A percentile compares a stretch with the other conserved stretches of the same genome.
Evolutionary conservation across 192 early-diverging fungal species (phyloP).

Genomic region (Pilobolus umbonatus): DNA sequence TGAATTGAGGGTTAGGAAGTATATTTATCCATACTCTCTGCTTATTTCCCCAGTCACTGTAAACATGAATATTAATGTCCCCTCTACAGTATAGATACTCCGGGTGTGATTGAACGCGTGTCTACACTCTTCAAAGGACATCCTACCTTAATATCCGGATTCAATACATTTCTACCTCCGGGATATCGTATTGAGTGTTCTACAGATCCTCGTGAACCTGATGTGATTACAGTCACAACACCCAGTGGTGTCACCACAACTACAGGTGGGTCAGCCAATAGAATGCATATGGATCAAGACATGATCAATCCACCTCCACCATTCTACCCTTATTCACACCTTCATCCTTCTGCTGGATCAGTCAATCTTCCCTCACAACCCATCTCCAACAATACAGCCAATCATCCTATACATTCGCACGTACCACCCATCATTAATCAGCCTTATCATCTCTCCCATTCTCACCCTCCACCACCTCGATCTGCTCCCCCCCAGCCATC

Average conservation of each 20-base stretch:
- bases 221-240: slow-evolving; percentile 82
- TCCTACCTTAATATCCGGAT: slow-evolving; percentile 88
- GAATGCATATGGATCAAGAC: background rate
- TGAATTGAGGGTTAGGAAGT: background rate
- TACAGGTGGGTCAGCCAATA: slow-evolving; percentile 29
- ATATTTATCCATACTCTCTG: background rate
- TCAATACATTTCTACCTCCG: slow-evolving; percentile 99
- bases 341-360: slow-evolving; percentile 1
- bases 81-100: slow-evolving; percentile 86
- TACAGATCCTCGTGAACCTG: slow-evolving; percentile 67
- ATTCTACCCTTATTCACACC: slow-evolving; percentile 3
- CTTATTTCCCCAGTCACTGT: too few relatives aligned
- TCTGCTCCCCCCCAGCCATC: slow-evolving; percentile 16
- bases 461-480: slow-evolving; percentile 13
- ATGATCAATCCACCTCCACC: background rate
- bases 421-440: slow-evolving; percentile 19
- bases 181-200: slow-evolving; percentile 95
- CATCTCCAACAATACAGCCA: background rate
- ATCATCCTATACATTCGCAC: slow-evolving; percentile 20
- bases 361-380: slow-evolving; percentile 17
- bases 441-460: slow-evolving; percentile 22
- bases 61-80: too few relatives aligned
- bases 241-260: slow-evolving; percentile 66
- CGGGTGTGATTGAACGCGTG: slow-evolving; percentile 95
- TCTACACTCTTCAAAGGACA: slow-evolving; percentile 92